Base-by-base conservation (phyloP, 2,329 filamentous ascomycete genomes). In the Didymella glomerata region DNA sequence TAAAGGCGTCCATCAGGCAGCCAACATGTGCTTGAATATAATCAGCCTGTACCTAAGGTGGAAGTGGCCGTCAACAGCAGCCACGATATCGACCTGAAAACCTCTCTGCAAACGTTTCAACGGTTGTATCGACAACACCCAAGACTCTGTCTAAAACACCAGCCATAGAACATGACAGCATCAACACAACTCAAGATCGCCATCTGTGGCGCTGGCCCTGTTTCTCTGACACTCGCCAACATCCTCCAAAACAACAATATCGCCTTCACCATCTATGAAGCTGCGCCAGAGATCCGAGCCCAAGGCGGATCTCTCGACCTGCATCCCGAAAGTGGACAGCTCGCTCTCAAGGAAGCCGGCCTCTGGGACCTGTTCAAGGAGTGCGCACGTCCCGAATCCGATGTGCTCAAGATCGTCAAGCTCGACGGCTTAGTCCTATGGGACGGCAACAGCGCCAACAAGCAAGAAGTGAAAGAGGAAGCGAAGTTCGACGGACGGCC, bases 341-440 rank as follows among this genome's bases (percentile, higher is more conserved):
- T 77, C 4, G 84, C 84, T 0, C 68, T 87, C 47, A 79, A 79
- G 51, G 80, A 83, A 55, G 83, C 83, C 4, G 79, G 78, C 0
- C 71, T 87, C 6, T 83, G 77, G 69, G 79, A 82, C 1, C 76
- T 81, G 30, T 87, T 86, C 69, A 64, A 76, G n/a, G 76, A 80
- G 60, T 61, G 81, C 51, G 82, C 82, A 2, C 81, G 84, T 38
- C 83, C 82, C 42, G 84, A 86, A 60, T 79, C 81, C 54, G 83
- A 86, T 54, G 80, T 79, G 28, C 61, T 83, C 54, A 77, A 82
- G 47, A 72, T 86, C 8, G 75, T 81, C 11, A 79, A 83, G 63
- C 48, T 76, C 4, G 52, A 63, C 16, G 68, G 73, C 46, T 62
- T 78, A 20, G 69, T 75, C 0, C 38, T 69, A 2, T 74, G 68